Base-by-base conservation (phyloP, 257 asterid species). In the Buddleja alternifolia region DNA sequence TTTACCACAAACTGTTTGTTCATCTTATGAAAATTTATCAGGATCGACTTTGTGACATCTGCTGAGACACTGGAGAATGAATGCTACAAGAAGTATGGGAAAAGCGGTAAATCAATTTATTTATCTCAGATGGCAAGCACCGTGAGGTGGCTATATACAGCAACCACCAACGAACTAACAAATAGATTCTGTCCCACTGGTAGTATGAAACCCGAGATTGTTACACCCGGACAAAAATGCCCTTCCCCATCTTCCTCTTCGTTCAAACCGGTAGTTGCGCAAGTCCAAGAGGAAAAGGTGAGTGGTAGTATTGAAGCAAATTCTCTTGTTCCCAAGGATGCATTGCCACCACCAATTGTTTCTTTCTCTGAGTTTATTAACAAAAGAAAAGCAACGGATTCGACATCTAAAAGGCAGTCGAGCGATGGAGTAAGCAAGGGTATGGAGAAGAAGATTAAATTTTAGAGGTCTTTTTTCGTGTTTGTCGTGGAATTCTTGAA, bases 311-410 rank as follows among this genome's bases (percentile, higher is more conserved):
- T 21, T 44, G 60, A 63, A 73, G 44, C 80, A 36, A 80, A 50
- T 15, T 29, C 77, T 61, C 67, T 78, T 42, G 66, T 63, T 62
- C 29, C 81, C 20, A 76, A 59, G 59, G 82, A 76, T 60, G 32
- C 71, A 44, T 63, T 46, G 73, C 72, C 84, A 9, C 96, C 93
- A 12, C 80, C 89, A 4, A 78, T 92, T 60, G 86, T 83, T 45
- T 90, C 97, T 64, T 88, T 90, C 83, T 88, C 90, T 0, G 91
- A 93, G 77, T 93, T 88, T 63, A 82, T 88, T 47, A 86, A 86
- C 79, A 81, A 85, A 66, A 78, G 72, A 71, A 86, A 84, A 39
- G 71, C 79, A 17, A 74, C 63, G 39, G 86, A 80, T 52, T 74
- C 75, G 9, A 69, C 73, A 9, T 77, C 86, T 62, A 82, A 87